Evolutionary conservation across 768 basidiomycete species (phyloP).

Genomic region (Galerina marginata): DNA sequence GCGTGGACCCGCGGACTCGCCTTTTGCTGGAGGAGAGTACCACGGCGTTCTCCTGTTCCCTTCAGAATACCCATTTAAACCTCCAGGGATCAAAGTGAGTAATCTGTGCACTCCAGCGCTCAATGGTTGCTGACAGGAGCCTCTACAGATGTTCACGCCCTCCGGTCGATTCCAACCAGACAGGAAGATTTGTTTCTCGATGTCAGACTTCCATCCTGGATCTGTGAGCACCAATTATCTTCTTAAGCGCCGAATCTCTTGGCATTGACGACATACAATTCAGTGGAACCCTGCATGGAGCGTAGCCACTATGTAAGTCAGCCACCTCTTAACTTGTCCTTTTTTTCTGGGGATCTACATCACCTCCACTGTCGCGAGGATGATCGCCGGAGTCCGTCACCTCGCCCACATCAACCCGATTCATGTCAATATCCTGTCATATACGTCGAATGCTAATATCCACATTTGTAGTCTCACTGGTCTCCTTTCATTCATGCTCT

Average conservation of each 20-base stretch:
- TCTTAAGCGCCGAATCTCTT: conserved; percentile 4
- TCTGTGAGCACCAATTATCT: conserved; percentile 57
- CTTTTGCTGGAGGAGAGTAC: conserved; percentile 92
- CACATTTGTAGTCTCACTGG: conserved; percentile 78
- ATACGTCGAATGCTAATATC: conserved; percentile 6
- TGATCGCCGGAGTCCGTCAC: not conserved
- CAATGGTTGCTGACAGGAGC: conserved; percentile 3
- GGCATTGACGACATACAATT: conserved; percentile 6
- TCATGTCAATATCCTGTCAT: conserved; percentile 5
- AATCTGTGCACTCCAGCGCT: not conserved
- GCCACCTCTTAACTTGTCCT: conserved; percentile 5
- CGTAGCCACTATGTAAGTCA: conserved; percentile 87
- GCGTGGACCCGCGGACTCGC: conserved; percentile 94
- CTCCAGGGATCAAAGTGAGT: conserved; percentile 91
- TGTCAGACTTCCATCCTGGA: conserved; percentile 95
- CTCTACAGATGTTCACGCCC: conserved; percentile 82
- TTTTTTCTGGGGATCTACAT: not conserved
- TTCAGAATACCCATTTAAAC: conserved; percentile 94
- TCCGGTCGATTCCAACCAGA: conserved; percentile 91
- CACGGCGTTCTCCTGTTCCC: conserved; percentile 93
- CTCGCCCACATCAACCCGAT: not conserved
- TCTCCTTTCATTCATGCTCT: conserved; percentile 91
- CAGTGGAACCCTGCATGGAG: conserved; percentile 98
- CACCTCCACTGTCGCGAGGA: not conserved
- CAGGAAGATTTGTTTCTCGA: conserved; percentile 97